Evolutionary conservation across 2,329 filamentous ascomycete genomes (phyloP), one percentile per base, ranked within the genome.

Genomic region (Neonectria hederae): DNA sequence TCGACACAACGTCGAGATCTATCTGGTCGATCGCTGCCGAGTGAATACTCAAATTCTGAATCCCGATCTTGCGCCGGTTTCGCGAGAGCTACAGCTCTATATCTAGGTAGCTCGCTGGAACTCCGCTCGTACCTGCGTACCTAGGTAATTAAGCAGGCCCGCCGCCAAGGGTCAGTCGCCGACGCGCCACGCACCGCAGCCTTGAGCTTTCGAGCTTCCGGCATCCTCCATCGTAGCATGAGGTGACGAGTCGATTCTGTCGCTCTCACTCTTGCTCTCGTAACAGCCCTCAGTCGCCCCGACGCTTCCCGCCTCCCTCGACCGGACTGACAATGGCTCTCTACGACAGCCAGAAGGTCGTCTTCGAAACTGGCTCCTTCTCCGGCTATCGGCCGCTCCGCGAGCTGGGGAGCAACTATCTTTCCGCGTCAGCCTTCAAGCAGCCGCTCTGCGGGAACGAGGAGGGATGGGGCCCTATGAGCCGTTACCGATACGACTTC

Each of bases 381-480:
- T 83, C 86, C 17, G 88, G 89, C 69, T 84, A 84, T 70, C 83
- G 85, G 63, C 81, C 84, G 22, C 68, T 82, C 49, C 78, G 81
- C 62, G 76, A 83, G 67, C 81, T 89, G 58, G 86, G 87, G 42
- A 82, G 82, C 62, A 81, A 84, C 66, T 93, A 92, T 78, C 85
- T 93, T 65, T 84, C 78, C 65, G 80, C 84, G n/a, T 78, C 80
- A 30, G 65, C 78, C 30, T 82, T 83, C 74, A 81, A 81, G 69
- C 92, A 97, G 77, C 89, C 92, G 62, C 83, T 97, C 79, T 98
- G 95, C 81, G 89, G 91, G 78, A 96, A 97, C 80, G 83, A 85
- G 59, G 95, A 98, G 80, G 97, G 96, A 74, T 99, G 96, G 96
- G 97, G 97, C 1, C 96, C 96, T 22, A 77, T 99, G 76, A 97